A percentile compares a stretch with the other conserved stretches of the same genome.
These are phyloP conservation scores for Coemansia sp. DNA, from an alignment of 192 early-diverging fungal genomes.

Conservation along the genomic window DNA sequence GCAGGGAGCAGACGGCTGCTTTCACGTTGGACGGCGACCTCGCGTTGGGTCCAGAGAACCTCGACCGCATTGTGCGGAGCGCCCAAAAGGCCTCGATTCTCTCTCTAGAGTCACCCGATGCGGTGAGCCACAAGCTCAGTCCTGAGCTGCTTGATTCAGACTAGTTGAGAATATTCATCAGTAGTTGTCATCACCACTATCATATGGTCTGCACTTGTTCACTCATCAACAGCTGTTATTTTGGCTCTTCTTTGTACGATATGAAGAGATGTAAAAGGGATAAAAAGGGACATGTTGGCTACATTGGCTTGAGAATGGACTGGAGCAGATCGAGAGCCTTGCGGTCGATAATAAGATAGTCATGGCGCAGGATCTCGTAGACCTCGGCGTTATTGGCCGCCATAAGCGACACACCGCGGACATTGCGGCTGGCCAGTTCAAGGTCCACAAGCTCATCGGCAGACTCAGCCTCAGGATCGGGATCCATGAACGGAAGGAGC, in stretches of 20 bases:
- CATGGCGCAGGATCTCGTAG: constrained; percentile 65
- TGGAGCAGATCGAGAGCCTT: constrained; percentile 65
- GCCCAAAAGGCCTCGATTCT: constrained; percentile 44
- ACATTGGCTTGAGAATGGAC: constrained; percentile 54
- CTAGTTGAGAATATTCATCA: not conserved
- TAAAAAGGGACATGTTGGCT: not conserved
- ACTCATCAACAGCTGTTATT: too few species aligned
- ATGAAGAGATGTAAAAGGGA: not conserved
- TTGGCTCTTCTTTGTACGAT: too few species aligned
- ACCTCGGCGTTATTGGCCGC: constrained; percentile 67
- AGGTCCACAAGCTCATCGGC: constrained; percentile 49
- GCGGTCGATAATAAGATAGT: constrained; percentile 69
- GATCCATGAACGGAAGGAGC: constrained; percentile 41
- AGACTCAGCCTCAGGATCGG: constrained; percentile 22
- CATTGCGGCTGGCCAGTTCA: constrained; percentile 62
- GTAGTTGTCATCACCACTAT: not conserved
- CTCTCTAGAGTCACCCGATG: constrained; percentile 33
- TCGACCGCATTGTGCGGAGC: constrained; percentile 26
- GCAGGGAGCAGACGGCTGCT: constrained; percentile 1
- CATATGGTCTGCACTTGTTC: too few species aligned
- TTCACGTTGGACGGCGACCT: constrained; percentile 6
- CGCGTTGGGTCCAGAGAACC: constrained; percentile 9
- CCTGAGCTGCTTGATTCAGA: constrained; percentile 9
- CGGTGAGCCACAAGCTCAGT: constrained; percentile 32
- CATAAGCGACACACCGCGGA: constrained; percentile 62